Conservation (phyloP, 768 basidiomycete species). For the Mycena kentingensis region DNA sequence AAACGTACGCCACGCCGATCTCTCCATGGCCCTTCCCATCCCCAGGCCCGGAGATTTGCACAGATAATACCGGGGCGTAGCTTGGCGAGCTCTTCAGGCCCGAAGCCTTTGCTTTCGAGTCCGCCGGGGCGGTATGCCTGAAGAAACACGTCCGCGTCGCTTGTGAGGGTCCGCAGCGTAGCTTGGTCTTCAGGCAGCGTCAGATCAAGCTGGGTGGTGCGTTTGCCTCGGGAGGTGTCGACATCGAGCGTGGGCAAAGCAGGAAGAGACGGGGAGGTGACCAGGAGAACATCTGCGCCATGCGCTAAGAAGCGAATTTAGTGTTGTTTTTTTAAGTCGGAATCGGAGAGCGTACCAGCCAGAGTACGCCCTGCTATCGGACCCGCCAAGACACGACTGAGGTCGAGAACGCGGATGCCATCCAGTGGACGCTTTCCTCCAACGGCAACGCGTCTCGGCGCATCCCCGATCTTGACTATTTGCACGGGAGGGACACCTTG, state of each 20-base stretch:
- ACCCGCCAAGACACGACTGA: conserved; percentile 61
- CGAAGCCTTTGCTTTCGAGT: conserved; percentile 50
- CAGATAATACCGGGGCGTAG: conserved; percentile 51
- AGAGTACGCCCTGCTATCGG: conserved; percentile 58
- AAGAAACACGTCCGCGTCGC: conserved; percentile 57
- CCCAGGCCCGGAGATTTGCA: conserved; percentile 58
- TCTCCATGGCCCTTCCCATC: conserved; percentile 59
- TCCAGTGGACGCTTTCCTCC: conserved; percentile 39
- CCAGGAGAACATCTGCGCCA: conserved; percentile 57
- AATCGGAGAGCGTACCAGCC: conserved; percentile 42
- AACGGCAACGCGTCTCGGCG: conserved; percentile 36
- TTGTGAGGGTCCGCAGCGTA: conserved; percentile 38
- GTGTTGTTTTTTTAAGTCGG: not conserved
- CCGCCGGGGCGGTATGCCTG: conserved; percentile 62
- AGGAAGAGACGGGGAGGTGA: conserved; percentile 59
- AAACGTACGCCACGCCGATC: conserved; percentile 49
- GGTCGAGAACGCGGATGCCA: conserved; percentile 56
- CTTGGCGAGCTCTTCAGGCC: conserved; percentile 39
- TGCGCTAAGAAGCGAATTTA: conserved; percentile 38
- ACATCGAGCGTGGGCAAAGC: conserved; percentile 51
- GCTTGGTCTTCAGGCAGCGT: conserved; percentile 31
- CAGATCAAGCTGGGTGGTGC: conserved; percentile 62
- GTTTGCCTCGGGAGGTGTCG: conserved; percentile 65
- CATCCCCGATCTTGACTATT: conserved; percentile 50
- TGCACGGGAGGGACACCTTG: conserved; percentile 42